These are phyloP conservation scores for Coprinopsis sp. DNA, from an alignment of 768 basidiomycete species.

Conservation along the genomic window DNA sequence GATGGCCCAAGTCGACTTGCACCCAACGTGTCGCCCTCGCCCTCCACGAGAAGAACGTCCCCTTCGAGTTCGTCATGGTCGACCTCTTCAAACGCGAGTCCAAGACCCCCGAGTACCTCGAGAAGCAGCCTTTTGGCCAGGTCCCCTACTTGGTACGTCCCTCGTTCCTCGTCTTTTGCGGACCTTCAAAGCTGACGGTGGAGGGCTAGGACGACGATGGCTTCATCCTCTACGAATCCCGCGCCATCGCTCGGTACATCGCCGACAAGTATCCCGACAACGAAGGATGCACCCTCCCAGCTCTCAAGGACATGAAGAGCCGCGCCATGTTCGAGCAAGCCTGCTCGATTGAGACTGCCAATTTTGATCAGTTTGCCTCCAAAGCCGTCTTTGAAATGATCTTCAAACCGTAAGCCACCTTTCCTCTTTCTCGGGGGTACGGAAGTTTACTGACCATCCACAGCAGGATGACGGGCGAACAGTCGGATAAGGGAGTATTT, in stretches of 20 bases:
- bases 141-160: conserved; percentile 44
- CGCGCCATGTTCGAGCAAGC: conserved; percentile 39
- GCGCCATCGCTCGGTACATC: conserved; percentile 56
- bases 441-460: too few species aligned
- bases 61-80: conserved; percentile 41
- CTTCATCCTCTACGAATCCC: conserved; percentile 54
- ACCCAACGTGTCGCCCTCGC: conserved; percentile 42
- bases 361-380: conserved; percentile 40
- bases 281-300: conserved; percentile 42
- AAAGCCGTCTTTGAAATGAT: conserved; percentile 42
- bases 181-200: not conserved
- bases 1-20: conserved; percentile 33
- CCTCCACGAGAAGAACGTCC: conserved; percentile 46
- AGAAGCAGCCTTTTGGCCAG: conserved; percentile 53
- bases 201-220: conserved; percentile 48
- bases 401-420: conserved; percentile 41
- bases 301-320: conserved; percentile 24
- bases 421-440: not conserved
- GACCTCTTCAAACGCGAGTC: conserved; percentile 38
- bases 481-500: conserved; percentile 21
- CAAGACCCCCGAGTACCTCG: conserved; percentile 33
- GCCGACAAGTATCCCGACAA: conserved; percentile 45
- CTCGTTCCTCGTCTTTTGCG: not conserved
- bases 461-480: conserved; percentile 11
- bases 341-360: conserved; percentile 42